Evolutionary conservation across 495 filamentous ascomycete species (phyloP).

Genomic region (Pyronema omphalodes): DNA sequence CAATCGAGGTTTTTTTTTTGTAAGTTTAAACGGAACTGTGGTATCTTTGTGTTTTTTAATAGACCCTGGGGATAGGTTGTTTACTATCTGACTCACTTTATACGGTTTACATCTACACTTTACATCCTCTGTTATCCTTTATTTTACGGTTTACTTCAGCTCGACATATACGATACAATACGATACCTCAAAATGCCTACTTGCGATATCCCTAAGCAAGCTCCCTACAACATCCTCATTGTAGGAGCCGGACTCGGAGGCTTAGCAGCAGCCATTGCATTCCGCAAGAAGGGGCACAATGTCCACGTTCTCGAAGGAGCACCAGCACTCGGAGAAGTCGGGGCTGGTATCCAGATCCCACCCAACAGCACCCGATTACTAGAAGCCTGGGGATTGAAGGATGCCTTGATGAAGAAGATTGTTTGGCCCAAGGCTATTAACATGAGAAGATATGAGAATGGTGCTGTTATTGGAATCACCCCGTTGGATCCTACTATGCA

Average conservation of each 20-base stretch:
- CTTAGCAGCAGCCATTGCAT: slow-evolving; percentile 36
- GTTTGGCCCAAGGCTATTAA: slow-evolving; percentile 5
- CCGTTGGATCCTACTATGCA: not conserved
- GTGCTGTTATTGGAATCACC: slow-evolving; percentile 4
- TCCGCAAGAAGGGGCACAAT: slow-evolving; percentile 35
- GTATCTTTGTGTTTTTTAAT: too few species aligned
- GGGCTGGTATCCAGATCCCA: slow-evolving; percentile 5
- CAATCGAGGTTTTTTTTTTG: too few species aligned
- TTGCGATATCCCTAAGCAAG: not conserved
- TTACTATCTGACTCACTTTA: too few species aligned
- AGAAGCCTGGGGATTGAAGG: slow-evolving; percentile 1
- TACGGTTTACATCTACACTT: too few species aligned
- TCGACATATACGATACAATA: too few species aligned
- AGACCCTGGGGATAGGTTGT: too few species aligned
- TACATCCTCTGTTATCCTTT: too few species aligned
- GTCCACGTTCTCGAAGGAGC: slow-evolving; percentile 28
- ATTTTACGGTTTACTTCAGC: too few species aligned
- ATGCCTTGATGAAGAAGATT: slow-evolving; percentile 5
- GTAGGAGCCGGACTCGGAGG: slow-evolving; percentile 42
- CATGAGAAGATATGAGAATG: slow-evolving; percentile 3
- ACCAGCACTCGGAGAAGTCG: not conserved
- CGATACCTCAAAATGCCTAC: too few species aligned
- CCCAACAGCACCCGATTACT: slow-evolving; percentile 9
- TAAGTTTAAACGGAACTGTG: too few species aligned
- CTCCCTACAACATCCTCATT: slow-evolving; percentile 30